These are phyloP conservation scores for Tylopilus sp. DNA, from an alignment of 768 basidiomycete species.

Conservation along the genomic window DNA sequence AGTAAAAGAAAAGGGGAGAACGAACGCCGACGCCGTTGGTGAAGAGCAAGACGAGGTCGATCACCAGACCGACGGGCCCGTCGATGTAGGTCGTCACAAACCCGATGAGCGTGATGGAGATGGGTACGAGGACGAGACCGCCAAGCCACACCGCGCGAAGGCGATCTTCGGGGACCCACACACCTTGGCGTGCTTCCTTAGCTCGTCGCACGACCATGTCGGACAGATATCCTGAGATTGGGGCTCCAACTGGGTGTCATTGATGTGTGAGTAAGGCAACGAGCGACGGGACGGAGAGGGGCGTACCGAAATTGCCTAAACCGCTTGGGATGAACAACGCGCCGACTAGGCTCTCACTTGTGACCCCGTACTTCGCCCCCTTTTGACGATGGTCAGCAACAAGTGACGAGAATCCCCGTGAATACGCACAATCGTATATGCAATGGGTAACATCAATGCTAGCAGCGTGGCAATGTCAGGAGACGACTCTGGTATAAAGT, in stretches of 20 bases:
- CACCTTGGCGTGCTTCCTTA: conserved; percentile 46
- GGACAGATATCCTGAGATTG: conserved; percentile 55
- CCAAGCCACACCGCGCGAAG: conserved; percentile 50
- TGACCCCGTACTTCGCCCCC: conserved; percentile 41
- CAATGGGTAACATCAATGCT: conserved; percentile 55
- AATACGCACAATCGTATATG: conserved; percentile 58
- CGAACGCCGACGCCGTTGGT: conserved; percentile 62
- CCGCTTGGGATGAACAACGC: conserved; percentile 26
- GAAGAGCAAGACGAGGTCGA: conserved; percentile 56
- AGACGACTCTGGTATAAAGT: background rate
- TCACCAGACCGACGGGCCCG: conserved; percentile 45
- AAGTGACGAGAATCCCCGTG: background rate
- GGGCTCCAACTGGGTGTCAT: conserved; percentile 48
- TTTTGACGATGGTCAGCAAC: background rate
- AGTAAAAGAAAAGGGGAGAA: background rate
- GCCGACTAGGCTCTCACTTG: conserved; percentile 22
- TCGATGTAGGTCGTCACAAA: conserved; percentile 49
- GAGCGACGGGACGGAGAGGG: background rate
- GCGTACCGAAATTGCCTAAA: conserved; percentile 25
- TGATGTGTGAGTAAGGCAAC: background rate
- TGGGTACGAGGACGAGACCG: conserved; percentile 47
- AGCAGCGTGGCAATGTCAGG: background rate
- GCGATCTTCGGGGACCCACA: conserved; percentile 69
- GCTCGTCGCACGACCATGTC: conserved; percentile 50
- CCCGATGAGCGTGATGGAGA: conserved; percentile 48